Percentiles rank a stretch among this genome's conserved stretches.
phyloP scores from a whole-genome alignment of 1,139 yeast genomes.

The Geotrichum reessii region DNA sequence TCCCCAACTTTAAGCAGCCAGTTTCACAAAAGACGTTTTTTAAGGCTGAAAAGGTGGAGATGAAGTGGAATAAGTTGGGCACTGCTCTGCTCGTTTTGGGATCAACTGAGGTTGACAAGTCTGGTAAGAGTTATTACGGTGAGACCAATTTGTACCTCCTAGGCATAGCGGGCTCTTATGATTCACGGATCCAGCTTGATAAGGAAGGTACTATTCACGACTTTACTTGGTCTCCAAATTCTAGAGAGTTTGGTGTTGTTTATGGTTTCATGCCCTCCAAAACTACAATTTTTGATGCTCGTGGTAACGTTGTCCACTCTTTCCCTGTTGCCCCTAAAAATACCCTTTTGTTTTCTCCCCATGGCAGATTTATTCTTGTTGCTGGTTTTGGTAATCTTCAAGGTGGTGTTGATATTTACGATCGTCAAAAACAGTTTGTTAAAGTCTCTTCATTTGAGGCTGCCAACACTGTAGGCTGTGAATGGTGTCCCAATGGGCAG shows the following conservation, averaged over 20 bases:
- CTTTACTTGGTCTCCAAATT: constrained; percentile 94
- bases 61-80: constrained; percentile 92
- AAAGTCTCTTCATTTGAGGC: constrained; percentile 84
- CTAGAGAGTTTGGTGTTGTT: constrained; percentile 94
- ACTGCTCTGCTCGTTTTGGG: constrained; percentile 92
- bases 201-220: constrained; percentile 97
- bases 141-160: constrained; percentile 87
- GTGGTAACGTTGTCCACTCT: constrained; percentile 82
- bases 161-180: constrained; percentile 89
- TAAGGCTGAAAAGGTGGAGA: constrained; percentile 89
- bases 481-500: constrained; percentile 98
- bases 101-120: constrained; percentile 90
- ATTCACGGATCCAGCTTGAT: constrained; percentile 78
- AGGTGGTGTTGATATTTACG: constrained; percentile 93
- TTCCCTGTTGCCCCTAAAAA: constrained; percentile 87
- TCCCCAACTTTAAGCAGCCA: constrained; percentile 66
- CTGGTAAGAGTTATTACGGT: constrained; percentile 94
- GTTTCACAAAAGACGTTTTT: constrained; percentile 83
- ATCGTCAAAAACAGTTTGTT: constrained; percentile 79
- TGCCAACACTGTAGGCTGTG: constrained; percentile 87
- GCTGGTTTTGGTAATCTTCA: constrained; percentile 98
- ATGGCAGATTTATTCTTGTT: constrained; percentile 81
- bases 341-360: constrained; percentile 88
- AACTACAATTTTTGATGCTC: constrained; percentile 88
- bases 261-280: constrained; percentile 98